Evolutionary conservation across 768 basidiomycete genomes (phyloP), one percentile per base, ranked within the genome.

Genomic region (Lyophyllum shimeji): DNA sequence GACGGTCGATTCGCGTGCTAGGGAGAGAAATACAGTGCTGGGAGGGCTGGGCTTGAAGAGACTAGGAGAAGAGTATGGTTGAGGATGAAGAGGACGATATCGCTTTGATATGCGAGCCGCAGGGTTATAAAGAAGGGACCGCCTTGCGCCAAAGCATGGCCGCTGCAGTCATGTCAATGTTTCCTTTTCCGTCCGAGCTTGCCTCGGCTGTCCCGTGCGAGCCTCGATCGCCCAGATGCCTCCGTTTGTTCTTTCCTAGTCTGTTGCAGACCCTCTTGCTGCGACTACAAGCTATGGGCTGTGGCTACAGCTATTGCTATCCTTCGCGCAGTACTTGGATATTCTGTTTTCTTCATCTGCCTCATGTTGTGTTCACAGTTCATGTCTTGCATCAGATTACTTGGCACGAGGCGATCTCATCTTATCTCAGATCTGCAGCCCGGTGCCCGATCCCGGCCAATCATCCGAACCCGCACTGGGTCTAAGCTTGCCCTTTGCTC

Each of bases 111-210:
- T 43, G 52, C 50, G 56, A 56, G 61, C 47, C 37, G 56, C 48
- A 50, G 51, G 60, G 56, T 62, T 59, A 58, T 60, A 57, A 62
- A 60, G 55, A 60, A 60, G 55, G 52, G 46, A 56, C 57, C 48
- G 64, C 60, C 60, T 58, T 67, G 66, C 63, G 64, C 60, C 66
- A 69, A 69, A 67, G 61, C 65, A 65, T 64, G 64, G 62, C 60
- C 67, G 59, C 58, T 56, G 54, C 56, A 59, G 24, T 59, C 56
- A 59, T 65, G 59, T 65, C 67, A 67, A n/a, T 70, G 64, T 66
- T 65, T 69, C 71, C 71, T 66, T 65, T 72, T 74, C 65, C 67
- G 72, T 58, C 61, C 68, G 69, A 56, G 43, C 58, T 54, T 60
- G 55, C 24, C 58, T 62, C 62, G 60, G 61, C 45, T 59, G 33